Percentiles rank a stretch among this genome's conserved stretches.
Evolutionary conservation across 179 eudicot species (phyloP).

Genomic region (Patellifolia procumbens): DNA sequence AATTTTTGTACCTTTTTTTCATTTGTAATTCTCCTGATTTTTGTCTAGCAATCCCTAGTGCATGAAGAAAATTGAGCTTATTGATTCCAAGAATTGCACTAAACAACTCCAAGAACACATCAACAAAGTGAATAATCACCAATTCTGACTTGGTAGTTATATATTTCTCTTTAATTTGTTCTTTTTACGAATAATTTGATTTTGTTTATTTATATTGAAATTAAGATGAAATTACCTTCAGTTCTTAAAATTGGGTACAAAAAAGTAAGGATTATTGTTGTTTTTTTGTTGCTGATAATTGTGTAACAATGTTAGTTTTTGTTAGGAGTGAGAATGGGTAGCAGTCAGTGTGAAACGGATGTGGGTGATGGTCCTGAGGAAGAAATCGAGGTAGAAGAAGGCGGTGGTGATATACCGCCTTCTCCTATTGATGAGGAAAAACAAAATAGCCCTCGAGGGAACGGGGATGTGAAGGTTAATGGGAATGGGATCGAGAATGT

Average conservation of each 20-base stretch:
- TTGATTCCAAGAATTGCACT: background rate
- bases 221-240: too few relatives aligned
- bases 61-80: background rate
- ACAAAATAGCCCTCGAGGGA: conserved; percentile 18
- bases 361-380: conserved; percentile 25
- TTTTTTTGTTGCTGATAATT: too few relatives aligned
- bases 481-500: conserved; percentile 24
- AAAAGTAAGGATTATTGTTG: too few relatives aligned
- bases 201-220: background rate
- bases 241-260: too few relatives aligned
- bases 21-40: too few relatives aligned
- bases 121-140: background rate
- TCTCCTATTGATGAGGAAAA: conserved; percentile 24
- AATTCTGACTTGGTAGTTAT: background rate
- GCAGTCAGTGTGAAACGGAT: conserved; percentile 31
- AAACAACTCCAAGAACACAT: background rate
- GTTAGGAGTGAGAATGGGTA: conserved; percentile 25
- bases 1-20: too few relatives aligned
- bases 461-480: background rate
- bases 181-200: background rate
- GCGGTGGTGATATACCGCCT: conserved; percentile 27
- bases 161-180: background rate
- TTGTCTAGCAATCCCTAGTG: background rate
- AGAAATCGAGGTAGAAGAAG: conserved; percentile 31
- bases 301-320: background rate